Base-by-base conservation (phyloP, 306 rosid genomes). In the Inga leiocalycina region DNA sequence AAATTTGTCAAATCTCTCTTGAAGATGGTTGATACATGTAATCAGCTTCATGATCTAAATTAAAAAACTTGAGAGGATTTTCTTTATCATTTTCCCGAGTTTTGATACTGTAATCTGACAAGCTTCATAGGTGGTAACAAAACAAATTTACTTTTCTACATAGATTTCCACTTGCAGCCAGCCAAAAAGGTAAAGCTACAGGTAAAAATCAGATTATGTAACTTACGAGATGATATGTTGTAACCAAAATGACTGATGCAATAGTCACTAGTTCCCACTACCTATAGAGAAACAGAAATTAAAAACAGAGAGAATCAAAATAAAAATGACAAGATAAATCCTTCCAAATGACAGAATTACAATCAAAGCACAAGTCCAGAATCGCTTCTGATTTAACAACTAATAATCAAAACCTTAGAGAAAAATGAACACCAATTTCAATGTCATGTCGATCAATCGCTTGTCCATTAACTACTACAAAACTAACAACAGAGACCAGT, bases 241-340 rank as follows among this genome's bases (percentile, higher is more conserved):
- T 57, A 89, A 78, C 92, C 98, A 48, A 94, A 92, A 79, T 87
- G 92, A 10, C 46, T 75, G 52, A 84, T 44, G 86, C 90, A 92
- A 80, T 84, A 90, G 4, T 88, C 78, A 72, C 91, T 87, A 46
- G 90, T 78, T 79, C 85, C 90, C 85, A 91, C 83, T n/a, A 88
- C 92, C 97, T 94, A 84, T 43, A 56, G 71, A 70, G 27, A 57
- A 68, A 59, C 24, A n/a, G 64, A n/a, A 57, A 57, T 20, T 57
- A n/a, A 6, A 44, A 77, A 35, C 8, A n/a, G 3, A 10, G 17
- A 71, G 6, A 48, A 22, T 17, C 3, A 4, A 43, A 71, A 39
- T 70, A 24, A 59, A 24, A 34, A 52, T 64, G 8, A 13, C 48
- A 11, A 12, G 43, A 62, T 19, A 75, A 57, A 76, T 32, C 19